These are phyloP conservation scores for Harringtonia aguacate DNA, from an alignment of 2,329 filamentous ascomycete genomes.

Conservation along the genomic window DNA sequence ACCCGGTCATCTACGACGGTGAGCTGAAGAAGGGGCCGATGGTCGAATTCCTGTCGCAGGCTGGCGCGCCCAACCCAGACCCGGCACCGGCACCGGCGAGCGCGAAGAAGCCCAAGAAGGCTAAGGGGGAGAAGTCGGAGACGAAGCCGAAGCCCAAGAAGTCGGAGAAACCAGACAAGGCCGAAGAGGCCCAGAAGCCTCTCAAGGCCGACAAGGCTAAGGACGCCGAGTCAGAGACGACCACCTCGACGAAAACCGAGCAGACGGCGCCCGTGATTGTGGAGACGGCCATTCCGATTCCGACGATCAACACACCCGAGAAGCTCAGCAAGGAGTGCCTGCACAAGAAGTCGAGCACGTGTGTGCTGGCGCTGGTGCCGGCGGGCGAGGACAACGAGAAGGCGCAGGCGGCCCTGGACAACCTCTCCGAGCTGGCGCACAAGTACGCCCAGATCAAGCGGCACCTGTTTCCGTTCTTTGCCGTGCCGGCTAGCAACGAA, in stretches of 20 bases:
- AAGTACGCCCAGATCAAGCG: slow-evolving; percentile 59
- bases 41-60: slow-evolving; percentile 71
- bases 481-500: slow-evolving; percentile 51
- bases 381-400: slow-evolving; percentile 26
- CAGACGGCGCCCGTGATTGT: slow-evolving; percentile 35
- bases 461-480: slow-evolving; percentile 74
- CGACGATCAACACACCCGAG: slow-evolving; percentile 50
- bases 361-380: slow-evolving; percentile 66
- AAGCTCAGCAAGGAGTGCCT: slow-evolving; percentile 64
- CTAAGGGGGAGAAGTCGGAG: slow-evolving; percentile 24
- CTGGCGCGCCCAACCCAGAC: slow-evolving; percentile 68
- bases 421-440: slow-evolving; percentile 62
- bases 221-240: slow-evolving; percentile 10
- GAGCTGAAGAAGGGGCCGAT: slow-evolving; percentile 78
- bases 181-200: slow-evolving; percentile 16
- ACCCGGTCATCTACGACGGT: slow-evolving; percentile 65
- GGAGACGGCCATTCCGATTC: slow-evolving; percentile 50
- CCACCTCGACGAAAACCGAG: slow-evolving; percentile 16
- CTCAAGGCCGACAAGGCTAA: slow-evolving; percentile 8
- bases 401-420: slow-evolving; percentile 42
- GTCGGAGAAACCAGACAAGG: slow-evolving; percentile 24
- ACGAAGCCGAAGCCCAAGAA: slow-evolving; percentile 31
- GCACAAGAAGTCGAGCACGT: slow-evolving; percentile 65
- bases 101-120: slow-evolving; percentile 26
- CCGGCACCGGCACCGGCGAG: slow-evolving; percentile 39